phyloP scores from a whole-genome alignment of 768 basidiomycete species.

The Harrya chromipes region DNA sequence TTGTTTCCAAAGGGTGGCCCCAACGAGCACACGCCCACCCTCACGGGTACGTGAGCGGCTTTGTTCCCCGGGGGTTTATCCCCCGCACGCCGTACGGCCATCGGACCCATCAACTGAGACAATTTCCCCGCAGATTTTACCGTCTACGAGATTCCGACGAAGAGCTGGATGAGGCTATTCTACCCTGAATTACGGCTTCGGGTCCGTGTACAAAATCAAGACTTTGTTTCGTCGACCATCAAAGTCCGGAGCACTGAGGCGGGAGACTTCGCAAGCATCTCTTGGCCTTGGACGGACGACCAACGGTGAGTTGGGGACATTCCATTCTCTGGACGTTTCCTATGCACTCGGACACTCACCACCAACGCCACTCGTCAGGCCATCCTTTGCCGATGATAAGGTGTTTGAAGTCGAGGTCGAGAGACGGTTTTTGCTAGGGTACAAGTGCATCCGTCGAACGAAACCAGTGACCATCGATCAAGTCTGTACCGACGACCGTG shows the following conservation, averaged over 20 bases:
- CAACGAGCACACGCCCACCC: constrained; percentile 10
- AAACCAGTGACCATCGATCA: constrained; percentile 18
- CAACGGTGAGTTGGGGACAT: constrained; percentile 16
- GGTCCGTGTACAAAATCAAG: constrained; percentile 5
- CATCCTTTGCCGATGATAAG: constrained; percentile 13
- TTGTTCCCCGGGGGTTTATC: not conserved
- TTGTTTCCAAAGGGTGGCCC: constrained; percentile 11
- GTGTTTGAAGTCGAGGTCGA: constrained; percentile 21
- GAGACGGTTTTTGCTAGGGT: constrained; percentile 17
- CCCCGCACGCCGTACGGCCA: too few species aligned
- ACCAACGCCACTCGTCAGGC: constrained; percentile 3
- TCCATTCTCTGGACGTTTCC: not conserved
- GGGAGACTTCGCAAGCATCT: not conserved
- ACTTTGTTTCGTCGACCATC: constrained; percentile 17
- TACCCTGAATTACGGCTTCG: constrained; percentile 23
- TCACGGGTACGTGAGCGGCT: constrained; percentile 14
- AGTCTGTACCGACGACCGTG: constrained; percentile 21
- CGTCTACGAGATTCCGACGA: constrained; percentile 21
- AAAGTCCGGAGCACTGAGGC: constrained; percentile 1
- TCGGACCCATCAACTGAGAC: not conserved
- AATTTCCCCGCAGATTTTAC: constrained; percentile 17
- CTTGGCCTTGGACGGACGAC: constrained; percentile 17
- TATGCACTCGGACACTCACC: not conserved
- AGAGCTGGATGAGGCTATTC: constrained; percentile 17
- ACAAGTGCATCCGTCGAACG: constrained; percentile 28